Evolutionary conservation across 805 yeast species (phyloP), one percentile per base, ranked within the genome.

Genomic region (Blastobotrys chiropterorum): DNA sequence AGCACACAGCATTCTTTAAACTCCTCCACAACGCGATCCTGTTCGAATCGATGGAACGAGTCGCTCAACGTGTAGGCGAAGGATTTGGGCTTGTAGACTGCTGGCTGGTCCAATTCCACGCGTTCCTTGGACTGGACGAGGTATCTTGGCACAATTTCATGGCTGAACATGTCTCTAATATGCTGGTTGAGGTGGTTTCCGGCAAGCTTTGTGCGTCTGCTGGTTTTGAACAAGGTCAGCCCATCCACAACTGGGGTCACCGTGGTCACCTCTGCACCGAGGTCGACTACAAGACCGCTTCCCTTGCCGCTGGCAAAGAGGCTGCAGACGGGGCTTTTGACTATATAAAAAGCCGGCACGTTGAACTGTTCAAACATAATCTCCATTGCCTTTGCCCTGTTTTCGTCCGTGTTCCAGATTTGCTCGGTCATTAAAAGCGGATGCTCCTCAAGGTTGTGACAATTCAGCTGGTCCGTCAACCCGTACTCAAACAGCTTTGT

Each of bases 351-450:
- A 0, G 95, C 97, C 39, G 94, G 90, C 59, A 83, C 85, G 38
- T 80, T 74, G 63, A 83, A 76, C 13, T 74, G 70, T 63, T 89
- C 96, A 53, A 86, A 75, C 42, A 85, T 75, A 1, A 80, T 73
- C 67, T 90, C 95, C 62, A 90, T 72, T 5, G 90, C 77, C 59
- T 80, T 82, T 51, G 73, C 75, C 58, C 92, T 81, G 65, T 86
- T 85, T 43, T 70, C 76, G 19, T 74, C 77, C 2, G 85, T 72
- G 54, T 87, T 83, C 96, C 96, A 86, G 11, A 87, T 83, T 1
- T 95, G 90, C 70, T 90, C 97, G 0, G 96, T 90, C 43, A 89
- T 66, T 50, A 90, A 68, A 30, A 88, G 72, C 5, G 97, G 97
- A 64, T 83, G 86, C 53, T 85, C 88, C 16, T 65, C 64, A 49